Base-by-base conservation (phyloP, 2,329 filamentous ascomycete species). In the Cryphonectria carpinicola region DNA sequence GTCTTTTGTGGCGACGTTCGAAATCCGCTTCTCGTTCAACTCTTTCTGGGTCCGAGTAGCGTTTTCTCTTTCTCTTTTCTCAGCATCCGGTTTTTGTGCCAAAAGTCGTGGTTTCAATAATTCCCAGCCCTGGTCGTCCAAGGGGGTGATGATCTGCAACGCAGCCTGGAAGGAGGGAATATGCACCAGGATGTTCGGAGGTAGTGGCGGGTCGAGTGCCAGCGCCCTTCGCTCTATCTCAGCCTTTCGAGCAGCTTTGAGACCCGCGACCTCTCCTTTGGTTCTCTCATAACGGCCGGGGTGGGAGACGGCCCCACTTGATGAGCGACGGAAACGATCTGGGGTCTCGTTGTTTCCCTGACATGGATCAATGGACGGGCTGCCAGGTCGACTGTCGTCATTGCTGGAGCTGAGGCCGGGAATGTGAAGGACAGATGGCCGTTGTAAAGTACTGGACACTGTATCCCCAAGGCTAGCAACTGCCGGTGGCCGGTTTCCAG, bases 101-200 rank as follows among this genome's bases (percentile, higher is more conserved):
- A 93, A 80, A 19, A 95, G 82, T 71, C 90, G 89, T 65, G 90
- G 89, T 75, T 89, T 89, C 49, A 95, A 83, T 67, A 91, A 81
- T 66, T 88, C 86, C 93, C 92, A 95, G 4, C 90, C 88, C 68
- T 84, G 82, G 71, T 94, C 91, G 73, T 88, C 90, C 75, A 95
- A 82, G 28, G 90, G 89, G 35, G 87, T 85, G 13, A 88, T 87
- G 52, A 93, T 91, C 73, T 93, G 88, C 62, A 92, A 86, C 41
- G 93, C 90, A 52, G 91, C 91, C 76, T 91, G 88, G 78, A 94
- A 95, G 1, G 92, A 89, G 63, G 92, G 87, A 80, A 94, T 92
- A 76, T 91, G 89, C 69, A 86, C 86, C 70, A 95, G 83, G 58
- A 92, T 84, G 74, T 84, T 85, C 54, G 89, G 81, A 65, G 83